Base-by-base conservation (phyloP, 768 basidiomycete genomes). In the Naematelia aurantialba region DNA sequence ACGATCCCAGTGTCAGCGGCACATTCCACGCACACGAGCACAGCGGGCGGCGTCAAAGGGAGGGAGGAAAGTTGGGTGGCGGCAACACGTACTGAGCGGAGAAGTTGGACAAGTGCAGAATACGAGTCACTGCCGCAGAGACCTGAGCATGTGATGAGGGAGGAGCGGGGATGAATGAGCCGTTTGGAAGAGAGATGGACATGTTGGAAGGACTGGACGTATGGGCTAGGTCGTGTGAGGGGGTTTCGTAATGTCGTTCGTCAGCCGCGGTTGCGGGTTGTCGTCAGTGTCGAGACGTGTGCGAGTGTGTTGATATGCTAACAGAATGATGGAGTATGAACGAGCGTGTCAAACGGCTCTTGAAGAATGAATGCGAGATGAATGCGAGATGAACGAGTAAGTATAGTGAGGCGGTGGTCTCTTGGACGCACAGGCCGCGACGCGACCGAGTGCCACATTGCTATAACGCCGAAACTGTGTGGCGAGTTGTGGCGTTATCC, bases 61-160 rank as follows among this genome's bases (percentile, higher is more conserved):
- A 54, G 10, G 26, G 52, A 54, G 34, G 21, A 25, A 52, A 11
- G 50, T 30, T 30, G 45, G 17, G 13, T 25, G 34, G 34, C 34
- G 17, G 17, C 17, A 13, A 13, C 8, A 69, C 72, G 69, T 39
- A 71, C 80, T 92, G 88, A 75, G 92, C 88, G 10, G 89, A 84
- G 75, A 99, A 99, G 67, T 91, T 89, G n/a, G 85, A 85, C 58
- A 99, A 81, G 70, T 83, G 87, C 69, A 99, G 86, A 74, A 99
- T 94, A 64, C 93, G 88, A 51, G 96, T 99, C 68, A 96, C 91
- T 46, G 90, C 91, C 58, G 93, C 93, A 60, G 93, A 92, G 67
- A 93, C 84, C 27, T 63, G 65, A 19, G 63, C 58, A 21, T 61
- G 60, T 5, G 56, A 52, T 10, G 57, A 53, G 0, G 72, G 67